Evolutionary conservation across 73 alveolate genomes (phyloP).

Genomic region (Tetrahymena elliotti): DNA sequence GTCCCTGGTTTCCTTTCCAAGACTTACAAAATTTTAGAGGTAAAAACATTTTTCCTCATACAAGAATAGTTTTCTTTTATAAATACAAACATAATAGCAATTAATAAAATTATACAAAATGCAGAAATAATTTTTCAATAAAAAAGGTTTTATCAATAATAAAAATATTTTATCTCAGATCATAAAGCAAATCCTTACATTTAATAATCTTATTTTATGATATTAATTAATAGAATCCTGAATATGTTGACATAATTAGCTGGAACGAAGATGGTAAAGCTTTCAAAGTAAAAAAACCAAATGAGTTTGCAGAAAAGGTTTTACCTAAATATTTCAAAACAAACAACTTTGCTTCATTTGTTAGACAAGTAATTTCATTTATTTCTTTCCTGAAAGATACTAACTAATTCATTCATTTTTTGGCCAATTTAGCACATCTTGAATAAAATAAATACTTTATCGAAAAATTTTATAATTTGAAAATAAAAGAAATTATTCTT

Average conservation of each 20-base stretch:
- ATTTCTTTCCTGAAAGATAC: no score
- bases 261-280: constrained; percentile 93
- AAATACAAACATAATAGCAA: not conserved
- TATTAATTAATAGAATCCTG: constrained; percentile 44
- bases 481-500: not conserved
- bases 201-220: not conserved
- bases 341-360: constrained; percentile 91
- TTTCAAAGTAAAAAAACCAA: constrained; percentile 72
- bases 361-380: constrained; percentile 57
- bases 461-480: no score
- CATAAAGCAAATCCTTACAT: not conserved
- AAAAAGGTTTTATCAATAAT: not conserved
- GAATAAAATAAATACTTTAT: no score
- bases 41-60: not conserved
- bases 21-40: not conserved
- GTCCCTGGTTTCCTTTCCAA: not conserved
- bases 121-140: no score
- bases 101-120: no score
- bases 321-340: constrained; percentile 93
- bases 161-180: not conserved
- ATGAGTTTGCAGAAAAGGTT: constrained; percentile 81
- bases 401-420: no score
- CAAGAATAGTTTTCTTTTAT: not conserved
- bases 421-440: not conserved
- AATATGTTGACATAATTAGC: constrained; percentile 71